phyloP scores from a whole-genome alignment of 2,329 filamentous ascomycete species.

The Fusarium concolor region DNA sequence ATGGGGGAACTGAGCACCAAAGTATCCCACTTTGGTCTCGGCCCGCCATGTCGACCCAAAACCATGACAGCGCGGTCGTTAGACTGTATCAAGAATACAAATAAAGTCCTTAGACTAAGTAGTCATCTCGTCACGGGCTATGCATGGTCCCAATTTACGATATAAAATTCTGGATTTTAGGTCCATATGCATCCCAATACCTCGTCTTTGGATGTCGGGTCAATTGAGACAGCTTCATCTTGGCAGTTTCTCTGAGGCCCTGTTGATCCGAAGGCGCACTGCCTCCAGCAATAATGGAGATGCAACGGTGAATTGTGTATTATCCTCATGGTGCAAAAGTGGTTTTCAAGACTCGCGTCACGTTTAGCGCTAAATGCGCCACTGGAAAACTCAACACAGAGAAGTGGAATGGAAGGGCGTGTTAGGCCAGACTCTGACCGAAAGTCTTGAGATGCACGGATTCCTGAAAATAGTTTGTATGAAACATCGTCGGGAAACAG shows the following conservation, averaged over 20 bases:
- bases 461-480: not conserved
- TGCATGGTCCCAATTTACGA: not conserved
- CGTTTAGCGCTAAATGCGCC: not conserved
- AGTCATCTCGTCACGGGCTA: not conserved
- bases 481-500: not conserved
- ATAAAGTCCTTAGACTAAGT: not conserved
- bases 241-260: not conserved
- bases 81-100: too few relatives aligned
- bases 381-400: conserved; percentile 1
- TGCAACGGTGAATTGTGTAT: not conserved
- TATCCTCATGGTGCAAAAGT: not conserved
- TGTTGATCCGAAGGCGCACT: not conserved
- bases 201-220: not conserved
- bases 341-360: not conserved
- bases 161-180: not conserved
- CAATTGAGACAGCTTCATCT: not conserved
- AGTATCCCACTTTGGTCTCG: conserved; percentile 4
- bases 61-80: not conserved
- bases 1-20: not conserved
- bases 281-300: not conserved
- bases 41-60: conserved; percentile 2
- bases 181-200: not conserved
- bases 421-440: not conserved
- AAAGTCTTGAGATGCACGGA: not conserved
- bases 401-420: conserved; percentile 13